A percentile compares a stretch with the other conserved stretches of the same genome.
These are phyloP conservation scores for Leccinellum rugosiceps DNA, from an alignment of 768 basidiomycete genomes.

Conservation along the genomic window DNA sequence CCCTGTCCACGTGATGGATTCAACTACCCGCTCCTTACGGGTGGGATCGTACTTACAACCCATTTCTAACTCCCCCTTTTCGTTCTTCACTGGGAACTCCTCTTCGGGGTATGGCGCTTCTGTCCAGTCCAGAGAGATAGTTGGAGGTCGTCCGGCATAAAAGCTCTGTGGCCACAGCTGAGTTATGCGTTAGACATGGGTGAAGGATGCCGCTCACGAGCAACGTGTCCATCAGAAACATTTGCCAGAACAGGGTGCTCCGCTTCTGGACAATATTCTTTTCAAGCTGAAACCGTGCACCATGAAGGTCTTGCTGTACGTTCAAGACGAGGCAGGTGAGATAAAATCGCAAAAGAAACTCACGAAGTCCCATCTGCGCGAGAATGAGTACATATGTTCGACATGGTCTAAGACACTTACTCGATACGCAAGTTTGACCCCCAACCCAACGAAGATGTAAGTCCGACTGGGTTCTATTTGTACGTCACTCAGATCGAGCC, in stretches of 20 bases:
- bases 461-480: slow-evolving; percentile 45
- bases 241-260: slow-evolving; percentile 61
- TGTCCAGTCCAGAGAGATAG: slow-evolving; percentile 47
- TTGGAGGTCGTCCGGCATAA: slow-evolving; percentile 57
- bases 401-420: slow-evolving; percentile 37
- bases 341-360: background rate
- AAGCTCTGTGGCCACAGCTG: slow-evolving; percentile 45
- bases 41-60: slow-evolving; percentile 37
- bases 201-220: slow-evolving; percentile 38
- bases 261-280: slow-evolving; percentile 45
- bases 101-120: slow-evolving; percentile 57
- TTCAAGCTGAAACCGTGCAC: slow-evolving; percentile 57
- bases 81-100: slow-evolving; percentile 31
- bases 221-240: slow-evolving; percentile 64
- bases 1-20: slow-evolving; percentile 34
- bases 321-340: background rate
- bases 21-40: background rate
- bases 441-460: slow-evolving; percentile 59
- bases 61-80: slow-evolving; percentile 36
- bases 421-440: slow-evolving; percentile 55
- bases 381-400: background rate
- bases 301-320: slow-evolving; percentile 48
- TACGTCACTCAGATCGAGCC: slow-evolving; percentile 55
- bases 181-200: background rate
- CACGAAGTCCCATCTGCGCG: slow-evolving; percentile 57